A percentile compares a stretch with the other conserved stretches of the same genome.
Evolutionary conservation across 345 rosid species (phyloP).

Genomic region (Populus pruinosa): DNA sequence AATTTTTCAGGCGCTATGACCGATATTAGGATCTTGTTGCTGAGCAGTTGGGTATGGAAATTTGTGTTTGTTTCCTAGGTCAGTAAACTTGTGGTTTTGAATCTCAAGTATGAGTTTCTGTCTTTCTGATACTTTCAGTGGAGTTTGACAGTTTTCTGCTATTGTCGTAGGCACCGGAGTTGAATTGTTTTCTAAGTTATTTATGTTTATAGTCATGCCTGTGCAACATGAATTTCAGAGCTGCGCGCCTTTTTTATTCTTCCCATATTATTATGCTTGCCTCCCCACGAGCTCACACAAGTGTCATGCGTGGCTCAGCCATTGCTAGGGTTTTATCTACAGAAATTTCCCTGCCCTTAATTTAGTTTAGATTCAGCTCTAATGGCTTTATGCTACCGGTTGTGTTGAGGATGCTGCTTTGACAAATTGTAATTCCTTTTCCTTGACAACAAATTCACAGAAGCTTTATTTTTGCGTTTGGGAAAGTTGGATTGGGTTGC

Average conservation of each 20-base stretch:
- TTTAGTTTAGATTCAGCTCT: background rate
- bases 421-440: background rate
- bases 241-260: background rate
- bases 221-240: background rate
- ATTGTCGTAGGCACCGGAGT: conserved; percentile 7
- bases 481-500: background rate
- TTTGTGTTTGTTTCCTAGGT: conserved; percentile 11
- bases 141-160: conserved; percentile 14
- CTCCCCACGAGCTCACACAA: background rate
- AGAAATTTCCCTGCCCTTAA: background rate
- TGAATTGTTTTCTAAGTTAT: conserved; percentile 4
- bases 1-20: conserved; percentile 42
- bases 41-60: conserved; percentile 8
- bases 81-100: conserved; percentile 11
- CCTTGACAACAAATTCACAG: background rate
- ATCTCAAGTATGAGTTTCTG: conserved; percentile 14
- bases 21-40: conserved; percentile 35
- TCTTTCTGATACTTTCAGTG: conserved; percentile 11
- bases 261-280: background rate
- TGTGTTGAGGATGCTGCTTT: background rate
- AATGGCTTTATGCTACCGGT: background rate
- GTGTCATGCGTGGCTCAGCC: background rate
- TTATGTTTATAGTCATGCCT: background rate
- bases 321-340: background rate
- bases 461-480: background rate